A percentile compares a stretch with the other conserved stretches of the same genome.
phyloP scores from a whole-genome alignment of 1,284 basidiomycete species.

The Hypsizygus ulmarius region DNA sequence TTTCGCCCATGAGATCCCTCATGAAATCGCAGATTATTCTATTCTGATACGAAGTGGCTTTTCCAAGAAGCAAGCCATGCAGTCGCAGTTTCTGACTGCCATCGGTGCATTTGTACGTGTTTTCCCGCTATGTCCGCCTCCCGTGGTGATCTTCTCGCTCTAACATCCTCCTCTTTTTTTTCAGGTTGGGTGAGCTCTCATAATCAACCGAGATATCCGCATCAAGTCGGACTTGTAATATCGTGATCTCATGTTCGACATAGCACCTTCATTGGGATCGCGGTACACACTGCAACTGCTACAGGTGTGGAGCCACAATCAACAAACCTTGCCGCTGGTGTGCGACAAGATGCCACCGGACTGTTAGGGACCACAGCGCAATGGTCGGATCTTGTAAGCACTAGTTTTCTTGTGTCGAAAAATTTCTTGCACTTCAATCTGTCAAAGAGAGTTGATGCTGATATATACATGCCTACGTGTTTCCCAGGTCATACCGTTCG shows the following conservation, averaged over 20 bases:
- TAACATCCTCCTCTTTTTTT: constrained; percentile 11
- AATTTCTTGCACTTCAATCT: constrained; percentile 1
- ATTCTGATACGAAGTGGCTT: constrained; percentile 88
- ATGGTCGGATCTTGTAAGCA: constrained; percentile 71
- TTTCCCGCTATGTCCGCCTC: not conserved
- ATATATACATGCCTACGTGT: constrained; percentile 17
- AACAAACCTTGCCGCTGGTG: constrained; percentile 63
- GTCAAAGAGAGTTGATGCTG: constrained; percentile 18
- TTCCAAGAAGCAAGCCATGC: constrained; percentile 86
- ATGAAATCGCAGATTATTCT: constrained; percentile 90
- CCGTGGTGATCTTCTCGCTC: not conserved
- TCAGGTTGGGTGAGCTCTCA: constrained; percentile 52
- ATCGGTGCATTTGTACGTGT: constrained; percentile 82
- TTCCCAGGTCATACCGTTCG: constrained; percentile 84
- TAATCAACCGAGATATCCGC: constrained; percentile 5
- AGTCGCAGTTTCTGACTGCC: constrained; percentile 86
- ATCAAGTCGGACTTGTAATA: too few species aligned
- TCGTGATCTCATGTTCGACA: not conserved
- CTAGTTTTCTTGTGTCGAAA: not conserved
- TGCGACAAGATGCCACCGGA: constrained; percentile 70
- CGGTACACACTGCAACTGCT: constrained; percentile 69
- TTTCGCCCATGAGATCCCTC: constrained; percentile 89
- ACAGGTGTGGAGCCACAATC: constrained; percentile 39
- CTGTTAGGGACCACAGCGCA: constrained; percentile 79
- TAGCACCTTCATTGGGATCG: constrained; percentile 88